These are phyloP conservation scores for Malbranchea zuffiana DNA, from an alignment of 2,329 filamentous ascomycete species.

Conservation along the genomic window DNA sequence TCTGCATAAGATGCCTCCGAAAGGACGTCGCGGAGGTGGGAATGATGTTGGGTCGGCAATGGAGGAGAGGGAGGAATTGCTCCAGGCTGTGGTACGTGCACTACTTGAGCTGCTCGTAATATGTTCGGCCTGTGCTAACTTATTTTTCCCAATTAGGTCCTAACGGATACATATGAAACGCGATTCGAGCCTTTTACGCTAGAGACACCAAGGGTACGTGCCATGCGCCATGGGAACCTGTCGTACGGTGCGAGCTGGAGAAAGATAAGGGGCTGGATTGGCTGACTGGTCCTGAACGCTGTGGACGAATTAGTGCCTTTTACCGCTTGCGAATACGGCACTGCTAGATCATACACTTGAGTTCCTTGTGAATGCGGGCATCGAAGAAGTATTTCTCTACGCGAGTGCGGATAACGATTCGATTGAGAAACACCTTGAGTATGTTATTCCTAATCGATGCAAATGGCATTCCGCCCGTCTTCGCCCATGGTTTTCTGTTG, in stretches of 20 bases:
- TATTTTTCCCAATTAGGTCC: constrained; percentile 45
- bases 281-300: not conserved
- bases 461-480: too few relatives aligned
- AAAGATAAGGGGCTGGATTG: not conserved
- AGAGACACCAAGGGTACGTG: constrained; percentile 69
- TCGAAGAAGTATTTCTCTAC: constrained; percentile 90
- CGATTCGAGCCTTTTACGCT: constrained; percentile 82
- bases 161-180: constrained; percentile 91
- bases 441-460: constrained; percentile 16
- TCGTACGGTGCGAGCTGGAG: not conserved
- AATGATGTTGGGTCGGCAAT: constrained; percentile 15
- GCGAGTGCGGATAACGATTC: constrained; percentile 77
- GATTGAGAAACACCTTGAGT: constrained; percentile 75
- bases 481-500: constrained; percentile 1
- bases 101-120: constrained; percentile 1
- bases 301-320: constrained; percentile 56
- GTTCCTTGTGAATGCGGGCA: constrained; percentile 86
- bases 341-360: constrained; percentile 97
- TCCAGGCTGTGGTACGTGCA: constrained; percentile 50
- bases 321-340: constrained; percentile 85
- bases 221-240: not conserved
- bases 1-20: too few relatives aligned
- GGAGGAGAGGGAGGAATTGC: constrained; percentile 49
- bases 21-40: constrained; percentile 5
- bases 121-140: not conserved